Conservation (phyloP, 2,329 filamentous ascomycete species). For the Talaromyces sp. region DNA sequence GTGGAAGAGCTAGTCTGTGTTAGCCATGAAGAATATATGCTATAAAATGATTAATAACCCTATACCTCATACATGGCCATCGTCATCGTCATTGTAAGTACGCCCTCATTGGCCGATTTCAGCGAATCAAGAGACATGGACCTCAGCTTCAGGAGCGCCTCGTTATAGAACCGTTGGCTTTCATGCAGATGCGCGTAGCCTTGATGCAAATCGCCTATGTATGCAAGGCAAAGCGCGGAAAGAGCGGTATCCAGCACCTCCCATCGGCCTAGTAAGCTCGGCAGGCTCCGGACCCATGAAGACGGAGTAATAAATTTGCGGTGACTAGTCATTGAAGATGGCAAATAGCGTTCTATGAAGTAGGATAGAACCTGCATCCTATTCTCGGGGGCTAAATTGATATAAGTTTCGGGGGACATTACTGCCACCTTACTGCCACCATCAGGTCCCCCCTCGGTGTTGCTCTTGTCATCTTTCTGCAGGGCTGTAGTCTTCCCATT, state of each 20-base stretch:
- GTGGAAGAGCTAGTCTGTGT: conserved; percentile 8
- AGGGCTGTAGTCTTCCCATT: not conserved
- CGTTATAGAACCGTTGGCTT: conserved; percentile 10
- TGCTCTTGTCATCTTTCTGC: not conserved
- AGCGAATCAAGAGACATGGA: conserved; percentile 11
- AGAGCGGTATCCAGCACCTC: conserved; percentile 11
- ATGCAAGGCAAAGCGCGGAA: conserved; percentile 11
- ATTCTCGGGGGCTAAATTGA: conserved; percentile 13
- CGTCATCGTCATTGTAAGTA: conserved; percentile 13
- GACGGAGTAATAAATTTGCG: conserved; percentile 12
- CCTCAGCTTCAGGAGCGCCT: conserved; percentile 2
- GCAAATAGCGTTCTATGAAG: conserved; percentile 13
- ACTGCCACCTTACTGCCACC: not conserved
- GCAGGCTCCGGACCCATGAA: conserved; percentile 13
- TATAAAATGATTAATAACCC: not conserved
- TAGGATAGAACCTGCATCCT: conserved; percentile 13
- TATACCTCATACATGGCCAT: conserved; percentile 16
- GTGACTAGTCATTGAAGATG: conserved; percentile 10
- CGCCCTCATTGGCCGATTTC: conserved; percentile 12
- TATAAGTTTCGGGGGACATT: not conserved
- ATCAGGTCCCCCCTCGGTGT: not conserved
- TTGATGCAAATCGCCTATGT: conserved; percentile 11
- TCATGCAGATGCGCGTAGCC: conserved; percentile 7
- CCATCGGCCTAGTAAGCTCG: conserved; percentile 11
- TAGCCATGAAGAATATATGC: not conserved